Percentiles rank a stretch among this genome's conserved stretches.
Conservation (phyloP, 192 early-diverging fungal species). For the Podila minutissima region DNA sequence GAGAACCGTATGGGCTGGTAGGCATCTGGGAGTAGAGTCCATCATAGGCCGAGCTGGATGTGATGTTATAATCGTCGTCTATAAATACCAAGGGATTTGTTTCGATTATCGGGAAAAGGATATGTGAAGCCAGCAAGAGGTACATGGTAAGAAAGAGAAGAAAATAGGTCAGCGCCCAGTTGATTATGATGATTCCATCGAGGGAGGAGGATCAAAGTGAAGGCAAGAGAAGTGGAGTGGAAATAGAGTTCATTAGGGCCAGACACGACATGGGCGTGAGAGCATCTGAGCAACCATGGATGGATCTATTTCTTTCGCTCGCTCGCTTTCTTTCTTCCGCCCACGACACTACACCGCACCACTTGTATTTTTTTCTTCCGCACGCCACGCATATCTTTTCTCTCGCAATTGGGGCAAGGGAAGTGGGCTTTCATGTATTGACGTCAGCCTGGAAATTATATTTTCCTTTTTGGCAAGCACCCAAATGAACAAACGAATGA, state of each 20-base stretch:
- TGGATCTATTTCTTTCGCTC: not conserved
- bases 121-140: too few species aligned
- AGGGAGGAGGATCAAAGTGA: not conserved
- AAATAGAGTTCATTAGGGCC: slow-evolving; percentile 33
- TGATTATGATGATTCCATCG: not conserved
- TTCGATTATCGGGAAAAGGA: too few species aligned
- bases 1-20: slow-evolving; percentile 28
- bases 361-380: too few species aligned
- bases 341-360: too few species aligned
- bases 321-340: not conserved
- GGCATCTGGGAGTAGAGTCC: slow-evolving; percentile 29
- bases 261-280: slow-evolving; percentile 7
- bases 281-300: too few species aligned
- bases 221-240: not conserved
- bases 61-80: slow-evolving; percentile 31
- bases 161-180: too few species aligned
- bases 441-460: slow-evolving; percentile 15
- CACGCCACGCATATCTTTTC: not conserved
- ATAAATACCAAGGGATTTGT: slow-evolving; percentile 4
- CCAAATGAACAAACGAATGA: not conserved
- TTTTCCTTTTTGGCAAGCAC: slow-evolving; percentile 1
- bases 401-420: not conserved
- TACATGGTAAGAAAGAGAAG: too few species aligned
- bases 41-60: slow-evolving; percentile 9
- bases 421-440: not conserved